A percentile compares a stretch with the other conserved stretches of the same genome.
Evolutionary conservation across 129 eudicot species (phyloP).

Genomic region (Escallonia herrerae): DNA sequence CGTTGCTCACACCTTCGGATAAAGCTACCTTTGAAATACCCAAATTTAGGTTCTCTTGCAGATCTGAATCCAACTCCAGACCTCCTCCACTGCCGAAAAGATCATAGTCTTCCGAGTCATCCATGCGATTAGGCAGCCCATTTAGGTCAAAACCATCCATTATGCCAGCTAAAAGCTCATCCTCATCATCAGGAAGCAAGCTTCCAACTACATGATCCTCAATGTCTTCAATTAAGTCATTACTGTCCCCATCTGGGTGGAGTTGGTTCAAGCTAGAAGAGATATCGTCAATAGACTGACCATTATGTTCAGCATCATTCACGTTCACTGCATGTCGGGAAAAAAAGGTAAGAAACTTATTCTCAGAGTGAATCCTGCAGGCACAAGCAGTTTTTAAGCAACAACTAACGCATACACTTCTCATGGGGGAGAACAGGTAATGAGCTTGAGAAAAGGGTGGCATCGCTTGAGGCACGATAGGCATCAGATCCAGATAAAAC

Average conservation of each 20-base stretch:
- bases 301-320: conserved; percentile 24
- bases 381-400: neutral
- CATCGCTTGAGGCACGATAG: conserved; percentile 46
- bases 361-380: neutral
- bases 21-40: conserved; percentile 47
- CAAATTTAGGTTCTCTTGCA: conserved; percentile 34
- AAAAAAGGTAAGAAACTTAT: conserved; percentile 12
- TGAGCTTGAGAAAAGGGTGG: conserved; percentile 69
- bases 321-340: conserved; percentile 35
- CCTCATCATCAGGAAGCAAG: conserved; percentile 81
- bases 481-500: conserved; percentile 33
- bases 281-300: conserved; percentile 33
- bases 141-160: conserved; percentile 48
- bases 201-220: conserved; percentile 32
- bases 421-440: conserved; percentile 82
- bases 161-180: conserved; percentile 79
- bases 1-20: conserved; percentile 46
- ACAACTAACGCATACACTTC: conserved; percentile 40
- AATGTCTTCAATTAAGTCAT: conserved; percentile 36
- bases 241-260: conserved; percentile 20
- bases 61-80: conserved; percentile 67
- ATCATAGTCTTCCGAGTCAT: conserved; percentile 78
- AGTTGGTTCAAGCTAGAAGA: conserved; percentile 20
- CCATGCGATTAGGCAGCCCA: conserved; percentile 40
- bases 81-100: conserved; percentile 94